These are phyloP conservation scores for Mangifera indica DNA, from an alignment of 345 rosid genomes.

Conservation along the genomic window DNA sequence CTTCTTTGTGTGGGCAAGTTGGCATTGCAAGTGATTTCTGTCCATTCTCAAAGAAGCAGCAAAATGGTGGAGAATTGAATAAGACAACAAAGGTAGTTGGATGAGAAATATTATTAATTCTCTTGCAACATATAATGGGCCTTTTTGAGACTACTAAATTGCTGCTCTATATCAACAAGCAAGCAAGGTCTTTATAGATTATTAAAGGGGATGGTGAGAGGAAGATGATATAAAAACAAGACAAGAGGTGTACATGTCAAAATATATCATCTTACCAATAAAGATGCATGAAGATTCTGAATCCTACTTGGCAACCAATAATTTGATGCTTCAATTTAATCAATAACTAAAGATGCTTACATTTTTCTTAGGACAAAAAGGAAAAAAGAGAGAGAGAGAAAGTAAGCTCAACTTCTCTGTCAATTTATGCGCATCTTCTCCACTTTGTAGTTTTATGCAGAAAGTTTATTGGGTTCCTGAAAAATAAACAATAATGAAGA, in stretches of 20 bases:
- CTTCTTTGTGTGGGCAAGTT: conserved; percentile 45
- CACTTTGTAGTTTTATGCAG: too few relatives aligned
- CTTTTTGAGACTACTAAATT: not conserved
- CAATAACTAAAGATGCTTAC: not conserved
- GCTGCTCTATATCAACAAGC: not conserved
- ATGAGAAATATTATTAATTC: not conserved
- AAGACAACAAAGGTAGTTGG: not conserved
- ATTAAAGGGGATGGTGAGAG: not conserved
- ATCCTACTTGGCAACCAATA: not conserved
- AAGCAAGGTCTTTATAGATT: conserved; percentile 10
- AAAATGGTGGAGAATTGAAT: not conserved
- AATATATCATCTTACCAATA: not conserved
- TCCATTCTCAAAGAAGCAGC: conserved; percentile 21
- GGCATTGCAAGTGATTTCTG: conserved; percentile 29
- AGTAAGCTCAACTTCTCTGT: too few relatives aligned
- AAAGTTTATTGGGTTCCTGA: too few relatives aligned
- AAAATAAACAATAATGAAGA: too few relatives aligned
- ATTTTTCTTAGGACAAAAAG: not conserved
- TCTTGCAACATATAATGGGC: too few relatives aligned
- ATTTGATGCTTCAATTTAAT: not conserved
- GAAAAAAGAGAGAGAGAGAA: too few relatives aligned
- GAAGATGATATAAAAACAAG: not conserved
- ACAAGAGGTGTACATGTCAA: not conserved
- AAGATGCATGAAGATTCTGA: not conserved
- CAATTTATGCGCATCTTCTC: too few relatives aligned